A percentile compares a stretch with the other conserved stretches of the same genome.
Conservation (phyloP, 2,329 filamentous ascomycete genomes). For the Aspergillus texensis region DNA sequence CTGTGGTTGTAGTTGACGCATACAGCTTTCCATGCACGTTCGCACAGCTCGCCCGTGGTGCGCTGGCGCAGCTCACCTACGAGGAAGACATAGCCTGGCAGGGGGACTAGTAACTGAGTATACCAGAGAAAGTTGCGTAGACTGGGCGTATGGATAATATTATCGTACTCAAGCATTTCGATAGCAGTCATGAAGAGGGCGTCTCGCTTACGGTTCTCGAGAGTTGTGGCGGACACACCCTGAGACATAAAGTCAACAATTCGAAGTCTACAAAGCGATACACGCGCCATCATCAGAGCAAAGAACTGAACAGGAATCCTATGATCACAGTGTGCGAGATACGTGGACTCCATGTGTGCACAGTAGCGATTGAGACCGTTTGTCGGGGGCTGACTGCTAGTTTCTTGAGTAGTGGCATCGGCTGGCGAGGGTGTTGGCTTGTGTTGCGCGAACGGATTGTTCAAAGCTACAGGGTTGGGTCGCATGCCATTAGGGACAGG, state of each 20-base stretch:
- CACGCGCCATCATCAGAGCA: constrained; percentile 60
- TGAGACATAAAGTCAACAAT: background rate
- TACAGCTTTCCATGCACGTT: background rate
- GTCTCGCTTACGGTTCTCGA: background rate
- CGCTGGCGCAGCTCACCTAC: background rate
- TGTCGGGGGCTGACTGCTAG: constrained; percentile 23
- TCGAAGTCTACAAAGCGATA: constrained; percentile 51
- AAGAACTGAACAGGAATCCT: constrained; percentile 63
- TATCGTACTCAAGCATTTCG: background rate
- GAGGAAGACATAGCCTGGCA: background rate
- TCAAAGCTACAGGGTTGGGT: constrained; percentile 23
- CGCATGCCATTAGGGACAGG: constrained; percentile 9
- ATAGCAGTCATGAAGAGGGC: background rate
- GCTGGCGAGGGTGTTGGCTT: background rate
- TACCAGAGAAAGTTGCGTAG: background rate
- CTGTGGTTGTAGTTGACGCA: background rate
- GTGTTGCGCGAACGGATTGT: background rate
- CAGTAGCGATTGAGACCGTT: constrained; percentile 42
- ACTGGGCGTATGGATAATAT: background rate
- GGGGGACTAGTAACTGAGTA: background rate
- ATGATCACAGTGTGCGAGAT: constrained; percentile 59
- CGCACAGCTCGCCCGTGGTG: background rate
- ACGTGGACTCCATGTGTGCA: constrained; percentile 58
- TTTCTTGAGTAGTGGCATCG: background rate
- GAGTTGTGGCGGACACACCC: background rate